Base-by-base conservation (phyloP, 805 yeast species). In the Sugiyamaella boreocaroliniensis region DNA sequence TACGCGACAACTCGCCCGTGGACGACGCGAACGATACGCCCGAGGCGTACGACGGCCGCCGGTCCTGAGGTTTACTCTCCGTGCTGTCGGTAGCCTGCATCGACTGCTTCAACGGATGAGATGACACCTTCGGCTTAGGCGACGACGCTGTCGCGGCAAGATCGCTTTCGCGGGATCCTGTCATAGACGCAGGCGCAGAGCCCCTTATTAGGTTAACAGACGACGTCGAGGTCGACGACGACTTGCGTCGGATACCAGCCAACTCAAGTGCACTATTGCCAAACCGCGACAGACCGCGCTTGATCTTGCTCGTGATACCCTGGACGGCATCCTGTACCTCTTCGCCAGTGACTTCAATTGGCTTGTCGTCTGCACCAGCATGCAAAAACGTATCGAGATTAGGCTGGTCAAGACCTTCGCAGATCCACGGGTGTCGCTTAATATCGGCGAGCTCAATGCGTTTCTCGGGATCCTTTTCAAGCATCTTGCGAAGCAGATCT, bases 241-340 rank as follows among this genome's bases (percentile, higher is more conserved):
- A 49, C 42, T 54, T 58, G n/a, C 63, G 51, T 16, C 65, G 52
- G 11, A 65, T 49, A 4, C 68, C 68, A 4, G 68, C 65, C 48
- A 64, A 49, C 37, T 61, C 65, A 34, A 65, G 50, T 0, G 68
- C 67, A 4, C 60, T 55, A 22, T 57, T 51, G 42, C 67, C 67
- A 18, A 65, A 48, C 47, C 72, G 73, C 4, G 76, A 68, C 4
- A 82, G 61, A 22, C 78, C 76, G 53, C 73, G 76, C 59, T 74
- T 79, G 43, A 88, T 74, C 51, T 83, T 75, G 48, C 80, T 77
- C 7, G 89, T 90, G 47, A 89, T 76, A n/a, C 96, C 96, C 37
- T 83, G 77, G 2, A 89, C 89, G 0, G 96, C 96, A 55, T 81
- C 78, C 56, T 82, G 78, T 7, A 86, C 76, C 55, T 89, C 96